Conservation (phyloP, 495 filamentous ascomycete genomes). For the Cudoniella acicularis region DNA sequence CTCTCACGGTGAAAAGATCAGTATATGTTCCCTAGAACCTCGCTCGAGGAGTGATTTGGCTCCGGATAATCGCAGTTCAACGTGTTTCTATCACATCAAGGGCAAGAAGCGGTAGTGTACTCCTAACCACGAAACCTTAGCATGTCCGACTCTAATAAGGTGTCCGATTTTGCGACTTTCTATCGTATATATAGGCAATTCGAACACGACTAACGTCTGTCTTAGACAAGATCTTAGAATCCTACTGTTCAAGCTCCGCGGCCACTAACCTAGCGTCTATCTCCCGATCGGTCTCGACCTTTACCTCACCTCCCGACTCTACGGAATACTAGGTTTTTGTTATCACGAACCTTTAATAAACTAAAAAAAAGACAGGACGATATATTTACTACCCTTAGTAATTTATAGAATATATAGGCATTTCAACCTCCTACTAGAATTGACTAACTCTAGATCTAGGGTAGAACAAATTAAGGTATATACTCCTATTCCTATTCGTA, state of each 20-base stretch:
- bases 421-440: slow-evolving; percentile 8
- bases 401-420: slow-evolving; percentile 8
- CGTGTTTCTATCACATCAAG: too few species aligned
- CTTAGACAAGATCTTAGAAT: background rate
- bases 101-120: too few species aligned
- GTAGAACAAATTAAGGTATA: background rate
- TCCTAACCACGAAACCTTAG: too few species aligned
- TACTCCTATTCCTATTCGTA: background rate
- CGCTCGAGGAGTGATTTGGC: too few species aligned
- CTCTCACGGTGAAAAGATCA: too few species aligned
- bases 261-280: background rate
- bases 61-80: too few species aligned
- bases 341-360: slow-evolving; percentile 1
- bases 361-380: slow-evolving; percentile 9
- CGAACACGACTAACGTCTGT: background rate
- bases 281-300: slow-evolving; percentile 1
- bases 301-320: slow-evolving; percentile 2
- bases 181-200: slow-evolving; percentile 10
- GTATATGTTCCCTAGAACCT: too few species aligned
- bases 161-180: slow-evolving; percentile 5
- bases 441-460: slow-evolving; percentile 11
- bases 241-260: background rate
- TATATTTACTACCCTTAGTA: slow-evolving; percentile 2
- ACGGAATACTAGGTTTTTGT: slow-evolving; percentile 2
- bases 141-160: slow-evolving; percentile 3